These are phyloP conservation scores for Somion occarium DNA, from an alignment of 1,284 basidiomycete genomes.

Conservation along the genomic window DNA sequence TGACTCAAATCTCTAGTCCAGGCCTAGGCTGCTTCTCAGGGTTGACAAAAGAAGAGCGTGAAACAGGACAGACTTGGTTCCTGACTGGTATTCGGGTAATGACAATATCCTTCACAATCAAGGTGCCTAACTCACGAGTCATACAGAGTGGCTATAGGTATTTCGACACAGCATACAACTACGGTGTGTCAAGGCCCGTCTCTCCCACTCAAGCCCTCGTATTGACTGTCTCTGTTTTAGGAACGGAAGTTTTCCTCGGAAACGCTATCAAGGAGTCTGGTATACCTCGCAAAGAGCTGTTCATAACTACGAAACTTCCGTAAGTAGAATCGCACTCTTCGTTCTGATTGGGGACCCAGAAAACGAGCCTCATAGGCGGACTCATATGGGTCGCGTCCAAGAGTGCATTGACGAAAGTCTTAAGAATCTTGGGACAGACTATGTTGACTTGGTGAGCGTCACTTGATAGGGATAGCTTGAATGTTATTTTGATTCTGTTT, in stretches of 20 bases:
- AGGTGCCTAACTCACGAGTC: too few relatives aligned
- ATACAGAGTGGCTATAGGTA: background rate
- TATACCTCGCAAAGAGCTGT: constrained; percentile 38
- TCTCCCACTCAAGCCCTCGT: background rate
- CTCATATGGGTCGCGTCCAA: constrained; percentile 22
- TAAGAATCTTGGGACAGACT: constrained; percentile 25
- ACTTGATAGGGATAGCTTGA: background rate
- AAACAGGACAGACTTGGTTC: background rate
- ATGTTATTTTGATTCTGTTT: background rate
- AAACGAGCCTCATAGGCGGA: constrained; percentile 14
- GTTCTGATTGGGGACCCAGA: background rate
- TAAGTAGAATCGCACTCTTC: constrained; percentile 7
- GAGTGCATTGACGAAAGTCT: constrained; percentile 28
- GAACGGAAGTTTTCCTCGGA: constrained; percentile 29
- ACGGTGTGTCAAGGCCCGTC: background rate
- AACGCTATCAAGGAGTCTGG: constrained; percentile 37
- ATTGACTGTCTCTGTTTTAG: constrained; percentile 10
- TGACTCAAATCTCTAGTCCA: background rate
- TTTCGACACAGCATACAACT: constrained; percentile 2
- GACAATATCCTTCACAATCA: background rate
- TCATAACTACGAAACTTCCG: constrained; percentile 34
- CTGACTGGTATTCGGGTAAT: constrained; percentile 1
- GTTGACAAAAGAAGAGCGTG: background rate
- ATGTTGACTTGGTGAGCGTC: constrained; percentile 27
- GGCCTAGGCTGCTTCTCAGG: constrained; percentile 5